Evolutionary conservation across 805 yeast genomes (phyloP).

Genomic region (Candida glaebosa): DNA sequence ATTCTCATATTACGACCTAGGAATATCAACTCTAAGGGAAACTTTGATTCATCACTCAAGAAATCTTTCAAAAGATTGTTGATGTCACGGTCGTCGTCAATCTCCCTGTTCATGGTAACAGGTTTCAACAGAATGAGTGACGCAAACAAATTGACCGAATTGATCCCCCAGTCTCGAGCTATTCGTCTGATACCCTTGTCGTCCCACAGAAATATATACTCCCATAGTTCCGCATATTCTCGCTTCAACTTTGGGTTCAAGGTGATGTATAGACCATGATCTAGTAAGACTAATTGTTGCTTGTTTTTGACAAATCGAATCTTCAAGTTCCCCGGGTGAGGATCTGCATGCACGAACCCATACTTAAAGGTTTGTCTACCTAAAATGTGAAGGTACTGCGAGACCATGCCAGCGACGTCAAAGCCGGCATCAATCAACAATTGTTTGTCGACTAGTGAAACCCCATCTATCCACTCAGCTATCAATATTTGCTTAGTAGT

Average conservation of each 20-base stretch:
- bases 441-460: constrained; percentile 47
- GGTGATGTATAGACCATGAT: constrained; percentile 69
- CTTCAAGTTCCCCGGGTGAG: constrained; percentile 78
- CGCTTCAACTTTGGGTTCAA: constrained; percentile 48
- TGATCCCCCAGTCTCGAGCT: constrained; percentile 65
- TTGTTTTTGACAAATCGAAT: constrained; percentile 40
- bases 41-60: constrained; percentile 57
- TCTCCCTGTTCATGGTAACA: constrained; percentile 20
- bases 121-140: constrained; percentile 53
- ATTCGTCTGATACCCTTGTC: constrained; percentile 44
- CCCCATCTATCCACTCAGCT: constrained; percentile 78
- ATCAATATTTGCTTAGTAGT: constrained; percentile 52
- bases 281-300: constrained; percentile 65
- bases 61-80: constrained; percentile 51
- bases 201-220: constrained; percentile 53
- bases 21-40: constrained; percentile 65
- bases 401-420: constrained; percentile 42
- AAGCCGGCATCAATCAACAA: constrained; percentile 37
- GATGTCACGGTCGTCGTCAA: constrained; percentile 36
- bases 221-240: constrained; percentile 65
- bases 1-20: constrained; percentile 71
- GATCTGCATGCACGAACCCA: constrained; percentile 72
- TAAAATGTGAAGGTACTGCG: constrained; percentile 47
- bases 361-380: constrained; percentile 61
- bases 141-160: constrained; percentile 59